These are phyloP conservation scores for Pseudogymnoascus sp. DNA, from an alignment of 2,329 filamentous ascomycete genomes.

Conservation along the genomic window DNA sequence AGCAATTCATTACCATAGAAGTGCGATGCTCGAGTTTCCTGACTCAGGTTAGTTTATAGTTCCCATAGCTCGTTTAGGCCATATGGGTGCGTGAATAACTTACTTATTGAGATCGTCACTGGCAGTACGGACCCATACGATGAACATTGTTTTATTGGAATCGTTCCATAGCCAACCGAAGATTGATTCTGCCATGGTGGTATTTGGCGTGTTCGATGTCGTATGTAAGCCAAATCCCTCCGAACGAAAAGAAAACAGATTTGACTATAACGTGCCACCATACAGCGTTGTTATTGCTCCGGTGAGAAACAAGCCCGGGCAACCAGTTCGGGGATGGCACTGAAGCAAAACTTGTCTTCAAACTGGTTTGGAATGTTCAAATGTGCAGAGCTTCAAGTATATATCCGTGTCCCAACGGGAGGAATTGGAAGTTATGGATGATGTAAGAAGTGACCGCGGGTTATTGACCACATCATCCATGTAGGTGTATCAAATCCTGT, in stretches of 20 bases:
- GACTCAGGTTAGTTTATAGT: neutral
- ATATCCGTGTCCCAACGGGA: neutral
- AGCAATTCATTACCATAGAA: neutral
- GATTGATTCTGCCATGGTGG: neutral
- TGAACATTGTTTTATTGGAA: neutral
- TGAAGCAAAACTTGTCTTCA: neutral
- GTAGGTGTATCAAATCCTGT: neutral
- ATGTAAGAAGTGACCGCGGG: neutral
- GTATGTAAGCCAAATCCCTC: neutral
- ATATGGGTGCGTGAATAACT: neutral
- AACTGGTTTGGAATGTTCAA: neutral
- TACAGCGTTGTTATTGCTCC: neutral
- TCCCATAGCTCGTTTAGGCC: neutral
- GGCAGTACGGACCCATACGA: neutral
- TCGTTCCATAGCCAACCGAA: too few species aligned
- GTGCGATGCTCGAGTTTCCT: neutral
- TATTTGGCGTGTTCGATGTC: neutral
- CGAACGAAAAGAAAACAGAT: neutral
- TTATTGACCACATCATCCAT: neutral
- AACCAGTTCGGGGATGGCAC: neutral
- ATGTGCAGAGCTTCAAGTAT: neutral
- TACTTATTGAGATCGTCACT: neutral
- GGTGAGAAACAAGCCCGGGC: neutral
- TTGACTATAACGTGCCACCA: neutral
- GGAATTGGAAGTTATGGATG: neutral